These are phyloP conservation scores for Lobosporangium transversale DNA, from an alignment of 192 early-diverging fungal genomes.

Conservation along the genomic window DNA sequence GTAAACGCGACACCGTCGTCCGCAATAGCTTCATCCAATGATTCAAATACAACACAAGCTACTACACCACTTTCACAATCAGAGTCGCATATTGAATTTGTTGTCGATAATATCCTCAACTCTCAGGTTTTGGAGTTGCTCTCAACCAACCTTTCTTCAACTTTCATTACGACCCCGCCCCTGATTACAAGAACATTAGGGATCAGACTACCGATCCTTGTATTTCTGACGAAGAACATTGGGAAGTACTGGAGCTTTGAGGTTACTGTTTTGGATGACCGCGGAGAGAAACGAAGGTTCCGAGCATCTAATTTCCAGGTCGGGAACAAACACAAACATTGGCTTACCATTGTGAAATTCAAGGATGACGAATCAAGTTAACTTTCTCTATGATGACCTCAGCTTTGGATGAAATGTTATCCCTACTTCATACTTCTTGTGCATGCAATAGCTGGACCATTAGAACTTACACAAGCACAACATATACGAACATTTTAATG, in stretches of 20 bases:
- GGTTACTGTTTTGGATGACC: constrained; percentile 88
- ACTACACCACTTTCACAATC: constrained; percentile 14
- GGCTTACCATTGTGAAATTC: neutral
- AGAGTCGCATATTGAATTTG: constrained; percentile 77
- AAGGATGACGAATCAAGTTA: neutral
- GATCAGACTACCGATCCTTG: constrained; percentile 90
- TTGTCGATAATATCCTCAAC: constrained; percentile 84
- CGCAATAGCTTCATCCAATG: neutral
- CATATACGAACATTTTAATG: no score
- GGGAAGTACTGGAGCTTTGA: constrained; percentile 95
- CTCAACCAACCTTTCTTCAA: constrained; percentile 81
- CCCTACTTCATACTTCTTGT: no score
- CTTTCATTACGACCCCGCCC: constrained; percentile 90
- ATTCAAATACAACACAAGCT: neutral
- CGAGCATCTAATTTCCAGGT: constrained; percentile 93
- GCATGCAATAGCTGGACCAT: no score
- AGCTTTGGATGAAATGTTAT: no score
- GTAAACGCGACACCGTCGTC: constrained; percentile 62
- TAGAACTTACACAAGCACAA: no score
- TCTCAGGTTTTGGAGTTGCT: constrained; percentile 84
- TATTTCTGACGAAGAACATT: constrained; percentile 89
- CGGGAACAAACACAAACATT: constrained; percentile 10
- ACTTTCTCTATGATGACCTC: no score
- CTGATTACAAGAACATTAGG: constrained; percentile 81
- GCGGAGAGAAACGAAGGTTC: constrained; percentile 81